A percentile compares a stretch with the other conserved stretches of the same genome.
These are phyloP conservation scores for Ochetophila trinervis DNA, from an alignment of 306 rosid genomes.

Conservation along the genomic window DNA sequence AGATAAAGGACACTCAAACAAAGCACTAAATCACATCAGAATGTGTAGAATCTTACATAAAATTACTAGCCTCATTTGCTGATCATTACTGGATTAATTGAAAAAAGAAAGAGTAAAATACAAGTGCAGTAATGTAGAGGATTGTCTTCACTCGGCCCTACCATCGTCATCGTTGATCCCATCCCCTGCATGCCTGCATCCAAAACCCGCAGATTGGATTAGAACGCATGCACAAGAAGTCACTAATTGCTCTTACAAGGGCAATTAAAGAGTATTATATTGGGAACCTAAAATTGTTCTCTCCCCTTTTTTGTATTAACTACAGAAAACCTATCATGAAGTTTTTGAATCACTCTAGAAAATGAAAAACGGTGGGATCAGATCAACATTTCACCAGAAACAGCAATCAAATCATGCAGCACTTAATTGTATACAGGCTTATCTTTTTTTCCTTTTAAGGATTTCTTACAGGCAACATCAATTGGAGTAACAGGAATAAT, in stretches of 20 bases:
- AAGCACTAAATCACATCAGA: slow-evolving; percentile 44
- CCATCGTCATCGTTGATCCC: slow-evolving; percentile 64
- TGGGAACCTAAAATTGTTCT: background rate
- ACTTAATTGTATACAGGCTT: no score
- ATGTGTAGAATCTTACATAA: slow-evolving; percentile 36
- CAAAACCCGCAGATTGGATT: background rate
- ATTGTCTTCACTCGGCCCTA: slow-evolving; percentile 52
- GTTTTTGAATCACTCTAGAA: background rate
- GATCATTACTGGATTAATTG: slow-evolving; percentile 23
- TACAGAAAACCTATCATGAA: background rate
- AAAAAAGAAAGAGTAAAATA: slow-evolving; percentile 43
- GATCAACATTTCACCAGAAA: background rate
- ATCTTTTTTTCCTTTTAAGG: no score
- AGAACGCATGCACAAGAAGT: background rate
- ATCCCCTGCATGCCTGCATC: slow-evolving; percentile 81
- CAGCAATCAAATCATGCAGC: background rate
- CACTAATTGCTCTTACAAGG: background rate
- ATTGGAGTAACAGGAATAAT: no score
- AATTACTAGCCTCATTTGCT: slow-evolving; percentile 33
- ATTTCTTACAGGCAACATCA: no score
- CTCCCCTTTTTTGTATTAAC: background rate
- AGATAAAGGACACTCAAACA: slow-evolving; percentile 25
- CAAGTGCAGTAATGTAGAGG: slow-evolving; percentile 34
- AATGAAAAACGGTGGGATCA: background rate
- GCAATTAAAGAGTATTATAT: background rate